phyloP scores from a whole-genome alignment of 78 protist species.

The Thecamonas trahens region DNA sequence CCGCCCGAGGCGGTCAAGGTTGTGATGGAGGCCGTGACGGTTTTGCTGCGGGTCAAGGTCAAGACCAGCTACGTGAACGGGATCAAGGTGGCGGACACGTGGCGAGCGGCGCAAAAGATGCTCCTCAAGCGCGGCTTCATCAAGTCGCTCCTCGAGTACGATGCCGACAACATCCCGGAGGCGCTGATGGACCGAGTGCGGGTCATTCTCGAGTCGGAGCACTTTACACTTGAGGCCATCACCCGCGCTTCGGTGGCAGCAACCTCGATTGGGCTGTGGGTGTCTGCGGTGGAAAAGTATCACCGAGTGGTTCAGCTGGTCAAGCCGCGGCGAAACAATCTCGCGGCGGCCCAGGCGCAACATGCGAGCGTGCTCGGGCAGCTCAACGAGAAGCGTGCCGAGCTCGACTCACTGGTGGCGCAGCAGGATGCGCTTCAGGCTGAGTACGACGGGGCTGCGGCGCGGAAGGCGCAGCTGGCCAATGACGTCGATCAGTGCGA shows the following conservation, averaged over 20 bases:
- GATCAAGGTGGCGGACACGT: constrained; percentile 52
- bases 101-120: constrained; percentile 50
- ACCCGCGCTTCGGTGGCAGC: constrained; percentile 57
- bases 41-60: constrained; percentile 35
- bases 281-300: constrained; percentile 59
- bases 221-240: constrained; percentile 44
- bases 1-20: constrained; percentile 54
- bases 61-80: constrained; percentile 12
- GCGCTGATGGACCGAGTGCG: constrained; percentile 20
- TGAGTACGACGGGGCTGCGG: constrained; percentile 12
- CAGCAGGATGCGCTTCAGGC: constrained; percentile 42
- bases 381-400: constrained; percentile 17
- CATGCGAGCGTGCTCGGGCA: constrained; percentile 14
- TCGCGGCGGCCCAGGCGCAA: constrained; percentile 35
- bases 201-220: constrained; percentile 44
- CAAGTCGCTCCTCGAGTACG: constrained; percentile 29
- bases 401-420: constrained; percentile 35
- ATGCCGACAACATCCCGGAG: constrained; percentile 57
- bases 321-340: constrained; percentile 50
- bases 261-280: constrained; percentile 73
- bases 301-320: constrained; percentile 53
- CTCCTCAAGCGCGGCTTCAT: constrained; percentile 51
- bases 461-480: constrained; percentile 40
- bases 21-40: constrained; percentile 67
- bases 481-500: constrained; percentile 15